These are phyloP conservation scores for Geotrichum klebahnii DNA, from an alignment of 1,139 yeast genomes.

Conservation along the genomic window DNA sequence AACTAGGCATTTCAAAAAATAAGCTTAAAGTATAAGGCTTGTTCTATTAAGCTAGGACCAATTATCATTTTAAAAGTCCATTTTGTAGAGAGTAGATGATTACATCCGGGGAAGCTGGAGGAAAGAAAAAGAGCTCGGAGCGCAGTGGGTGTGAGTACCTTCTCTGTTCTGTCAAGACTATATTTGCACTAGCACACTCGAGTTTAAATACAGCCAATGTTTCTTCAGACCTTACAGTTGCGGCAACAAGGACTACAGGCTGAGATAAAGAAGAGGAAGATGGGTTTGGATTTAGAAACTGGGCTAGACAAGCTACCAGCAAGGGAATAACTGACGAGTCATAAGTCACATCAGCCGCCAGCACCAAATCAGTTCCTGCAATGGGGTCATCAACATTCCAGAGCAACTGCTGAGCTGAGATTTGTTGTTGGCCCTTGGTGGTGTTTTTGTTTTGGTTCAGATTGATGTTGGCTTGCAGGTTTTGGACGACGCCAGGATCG, in stretches of 20 bases:
- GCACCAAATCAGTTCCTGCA: constrained; percentile 23
- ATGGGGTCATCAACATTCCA: constrained; percentile 52
- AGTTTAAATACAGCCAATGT: constrained; percentile 57
- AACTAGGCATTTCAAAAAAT: too few species aligned
- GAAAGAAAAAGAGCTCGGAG: too few species aligned
- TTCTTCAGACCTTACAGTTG: constrained; percentile 63
- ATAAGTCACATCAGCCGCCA: constrained; percentile 87
- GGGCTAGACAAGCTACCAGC: constrained; percentile 49
- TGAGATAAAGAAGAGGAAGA: neutral
- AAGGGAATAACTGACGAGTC: constrained; percentile 59
- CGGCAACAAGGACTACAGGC: constrained; percentile 41
- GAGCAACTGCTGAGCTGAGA: constrained; percentile 49
- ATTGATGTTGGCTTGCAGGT: constrained; percentile 45
- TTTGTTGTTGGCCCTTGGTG: constrained; percentile 20
- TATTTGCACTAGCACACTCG: constrained; percentile 34
- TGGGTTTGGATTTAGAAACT: constrained; percentile 21
- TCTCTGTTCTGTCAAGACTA: constrained; percentile 36
- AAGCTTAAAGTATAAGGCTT: too few species aligned
- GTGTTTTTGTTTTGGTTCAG: constrained; percentile 40
- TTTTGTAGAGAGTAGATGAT: too few species aligned
- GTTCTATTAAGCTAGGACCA: too few species aligned
- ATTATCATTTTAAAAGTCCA: too few species aligned
- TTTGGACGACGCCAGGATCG: constrained; percentile 57
- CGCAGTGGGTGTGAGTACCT: too few species aligned
- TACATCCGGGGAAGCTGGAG: too few species aligned